These are phyloP conservation scores for Yamadazyma blattariae DNA, from an alignment of 1,139 yeast species.

Conservation along the genomic window DNA sequence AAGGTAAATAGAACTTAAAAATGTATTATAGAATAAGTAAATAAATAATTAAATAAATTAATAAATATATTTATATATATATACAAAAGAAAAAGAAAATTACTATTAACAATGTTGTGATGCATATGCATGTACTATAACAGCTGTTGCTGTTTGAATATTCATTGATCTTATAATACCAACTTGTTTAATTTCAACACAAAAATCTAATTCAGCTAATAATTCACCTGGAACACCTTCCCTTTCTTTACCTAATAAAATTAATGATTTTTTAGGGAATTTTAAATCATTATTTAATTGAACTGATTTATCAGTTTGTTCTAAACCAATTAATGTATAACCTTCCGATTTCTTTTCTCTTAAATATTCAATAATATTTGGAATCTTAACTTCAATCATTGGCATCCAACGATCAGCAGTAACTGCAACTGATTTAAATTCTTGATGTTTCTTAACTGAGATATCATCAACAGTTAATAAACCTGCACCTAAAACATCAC, in stretches of 20 bases:
- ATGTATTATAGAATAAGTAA: neutral
- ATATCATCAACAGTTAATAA: conserved; percentile 73
- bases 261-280: conserved; percentile 77
- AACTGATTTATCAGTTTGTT: conserved; percentile 86
- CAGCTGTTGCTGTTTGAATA: conserved; percentile 95
- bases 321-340: conserved; percentile 83
- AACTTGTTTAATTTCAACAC: conserved; percentile 87
- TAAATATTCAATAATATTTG: conserved; percentile 55
- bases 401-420: conserved; percentile 98
- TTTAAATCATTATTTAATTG: conserved; percentile 59
- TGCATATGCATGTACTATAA: conserved; percentile 87
- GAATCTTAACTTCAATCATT: conserved; percentile 70
- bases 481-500: conserved; percentile 92
- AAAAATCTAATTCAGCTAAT: conserved; percentile 76
- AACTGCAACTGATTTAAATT: conserved; percentile 84
- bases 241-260: conserved; percentile 80
- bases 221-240: conserved; percentile 91
- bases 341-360: conserved; percentile 69
- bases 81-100: neutral
- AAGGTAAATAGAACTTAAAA: too few relatives aligned
- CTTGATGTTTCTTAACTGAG: conserved; percentile 57
- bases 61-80: conserved; percentile 1
- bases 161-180: conserved; percentile 95
- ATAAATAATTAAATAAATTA: too few relatives aligned
- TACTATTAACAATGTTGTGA: conserved; percentile 54